These are phyloP conservation scores for Globisporangium paroecandrum DNA, from an alignment of 352 stramenopile species.

Conservation along the genomic window DNA sequence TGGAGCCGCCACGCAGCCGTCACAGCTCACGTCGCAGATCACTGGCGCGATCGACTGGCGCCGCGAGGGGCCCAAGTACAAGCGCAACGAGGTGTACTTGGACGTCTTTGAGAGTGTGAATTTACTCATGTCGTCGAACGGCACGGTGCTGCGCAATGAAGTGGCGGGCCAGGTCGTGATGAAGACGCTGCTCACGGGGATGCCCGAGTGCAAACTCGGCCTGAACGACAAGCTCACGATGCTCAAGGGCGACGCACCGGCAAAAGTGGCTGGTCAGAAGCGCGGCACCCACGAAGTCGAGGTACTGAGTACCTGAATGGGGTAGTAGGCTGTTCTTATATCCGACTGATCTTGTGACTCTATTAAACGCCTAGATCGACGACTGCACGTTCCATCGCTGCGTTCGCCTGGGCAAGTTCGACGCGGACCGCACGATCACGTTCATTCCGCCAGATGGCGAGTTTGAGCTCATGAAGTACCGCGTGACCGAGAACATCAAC, in stretches of 20 bases:
- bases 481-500: slow-evolving; percentile 97
- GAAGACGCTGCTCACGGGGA: slow-evolving; percentile 97
- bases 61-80: slow-evolving; percentile 96
- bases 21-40: slow-evolving; percentile 79
- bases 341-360: not conserved
- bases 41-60: slow-evolving; percentile 89
- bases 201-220: slow-evolving; percentile 98
- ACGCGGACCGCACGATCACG: slow-evolving; percentile 95
- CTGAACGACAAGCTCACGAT: slow-evolving; percentile 99
- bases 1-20: slow-evolving; percentile 88
- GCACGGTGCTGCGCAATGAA: slow-evolving; percentile 94
- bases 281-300: slow-evolving; percentile 73
- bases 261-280: slow-evolving; percentile 69
- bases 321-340: not conserved
- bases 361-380: slow-evolving; percentile 82
- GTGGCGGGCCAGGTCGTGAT: slow-evolving; percentile 96
- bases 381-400: slow-evolving; percentile 99
- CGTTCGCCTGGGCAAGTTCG: slow-evolving; percentile 97
- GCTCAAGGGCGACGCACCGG: slow-evolving; percentile 85
- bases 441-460: slow-evolving; percentile 98
- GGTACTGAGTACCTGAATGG: slow-evolving; percentile 9
- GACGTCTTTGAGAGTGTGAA: slow-evolving; percentile 97
- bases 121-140: slow-evolving; percentile 93
- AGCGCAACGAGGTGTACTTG: slow-evolving; percentile 99
- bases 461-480: slow-evolving; percentile 99